Percentiles rank a stretch among this genome's conserved stretches.
Conservation (phyloP, 1,139 yeast genomes). For the Wickerhamomyces sp. region DNA sequence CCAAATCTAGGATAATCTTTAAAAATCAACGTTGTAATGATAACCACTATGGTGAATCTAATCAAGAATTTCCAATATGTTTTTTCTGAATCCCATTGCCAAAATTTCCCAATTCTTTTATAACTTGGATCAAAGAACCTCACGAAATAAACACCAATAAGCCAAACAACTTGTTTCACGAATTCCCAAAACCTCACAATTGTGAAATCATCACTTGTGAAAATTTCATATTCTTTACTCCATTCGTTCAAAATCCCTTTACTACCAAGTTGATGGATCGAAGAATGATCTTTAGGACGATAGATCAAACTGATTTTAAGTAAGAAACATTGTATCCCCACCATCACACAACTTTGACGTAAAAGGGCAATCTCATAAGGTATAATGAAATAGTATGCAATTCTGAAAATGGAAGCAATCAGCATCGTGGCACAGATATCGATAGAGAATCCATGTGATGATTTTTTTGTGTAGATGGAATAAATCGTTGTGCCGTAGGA, state of each 20-base stretch:
- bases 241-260: conserved; percentile 6
- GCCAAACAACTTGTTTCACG: conserved; percentile 15
- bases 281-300: conserved; percentile 39
- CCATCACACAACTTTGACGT: conserved; percentile 75
- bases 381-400: conserved; percentile 68
- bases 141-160: conserved; percentile 29
- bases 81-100: conserved; percentile 76
- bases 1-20: conserved; percentile 40
- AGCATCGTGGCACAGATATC: conserved; percentile 92
- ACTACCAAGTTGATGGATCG: conserved; percentile 22
- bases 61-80: conserved; percentile 64
- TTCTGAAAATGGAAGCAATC: conserved; percentile 66
- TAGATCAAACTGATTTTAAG: conserved; percentile 59
- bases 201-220: conserved; percentile 6
- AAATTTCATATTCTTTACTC: conserved; percentile 18
- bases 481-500: conserved; percentile 83
- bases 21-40: conserved; percentile 41
- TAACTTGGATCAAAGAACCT: conserved; percentile 67
- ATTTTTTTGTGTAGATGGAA: conserved; percentile 55
- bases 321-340: conserved; percentile 62
- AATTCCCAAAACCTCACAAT: background rate
- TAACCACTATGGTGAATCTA: conserved; percentile 38
- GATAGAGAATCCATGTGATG: conserved; percentile 75
- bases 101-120: conserved; percentile 59
- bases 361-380: conserved; percentile 76